Percentiles rank a stretch among this genome's conserved stretches.
Conservation (phyloP, 192 early-diverging fungal genomes). For the Podila epicladia region DNA sequence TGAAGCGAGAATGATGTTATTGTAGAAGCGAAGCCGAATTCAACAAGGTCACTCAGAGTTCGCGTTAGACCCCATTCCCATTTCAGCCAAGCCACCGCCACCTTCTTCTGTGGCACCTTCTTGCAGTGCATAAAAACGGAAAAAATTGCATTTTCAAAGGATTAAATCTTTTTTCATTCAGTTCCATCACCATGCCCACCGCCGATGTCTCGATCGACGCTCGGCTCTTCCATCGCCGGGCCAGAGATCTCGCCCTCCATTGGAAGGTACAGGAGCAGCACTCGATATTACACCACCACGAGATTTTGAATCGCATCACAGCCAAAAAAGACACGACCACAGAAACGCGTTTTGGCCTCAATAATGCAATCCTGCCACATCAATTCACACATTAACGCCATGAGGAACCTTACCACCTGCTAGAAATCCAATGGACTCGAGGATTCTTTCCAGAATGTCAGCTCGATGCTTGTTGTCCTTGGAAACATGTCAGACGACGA, state of each 20-base stretch:
- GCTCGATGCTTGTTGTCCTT: constrained; percentile 69
- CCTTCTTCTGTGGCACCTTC: not conserved
- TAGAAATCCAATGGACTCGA: constrained; percentile 47
- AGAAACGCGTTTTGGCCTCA: not conserved
- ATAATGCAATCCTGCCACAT: not conserved
- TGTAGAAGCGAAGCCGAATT: no score
- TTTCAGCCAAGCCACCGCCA: constrained; percentile 5
- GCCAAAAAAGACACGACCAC: not conserved
- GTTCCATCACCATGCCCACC: constrained; percentile 26
- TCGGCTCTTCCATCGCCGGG: constrained; percentile 46
- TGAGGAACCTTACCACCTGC: not conserved
- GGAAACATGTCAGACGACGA: constrained; percentile 74
- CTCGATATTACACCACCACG: not conserved
- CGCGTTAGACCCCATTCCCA: no score
- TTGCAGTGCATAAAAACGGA: not conserved
- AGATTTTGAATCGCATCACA: not conserved
- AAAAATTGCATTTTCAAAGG: not conserved
- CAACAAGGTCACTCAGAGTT: no score
- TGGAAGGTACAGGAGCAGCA: constrained; percentile 21
- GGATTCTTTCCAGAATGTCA: constrained; percentile 64
- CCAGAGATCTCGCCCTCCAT: constrained; percentile 38
- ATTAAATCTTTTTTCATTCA: not conserved
- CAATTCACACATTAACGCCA: not conserved
- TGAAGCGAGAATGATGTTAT: no score
- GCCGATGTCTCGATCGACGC: constrained; percentile 47